A percentile compares a stretch with the other conserved stretches of the same genome.
These are phyloP conservation scores for Aegilops sharonensis DNA, from an alignment of 176 grass and related monocot species.

Conservation along the genomic window DNA sequence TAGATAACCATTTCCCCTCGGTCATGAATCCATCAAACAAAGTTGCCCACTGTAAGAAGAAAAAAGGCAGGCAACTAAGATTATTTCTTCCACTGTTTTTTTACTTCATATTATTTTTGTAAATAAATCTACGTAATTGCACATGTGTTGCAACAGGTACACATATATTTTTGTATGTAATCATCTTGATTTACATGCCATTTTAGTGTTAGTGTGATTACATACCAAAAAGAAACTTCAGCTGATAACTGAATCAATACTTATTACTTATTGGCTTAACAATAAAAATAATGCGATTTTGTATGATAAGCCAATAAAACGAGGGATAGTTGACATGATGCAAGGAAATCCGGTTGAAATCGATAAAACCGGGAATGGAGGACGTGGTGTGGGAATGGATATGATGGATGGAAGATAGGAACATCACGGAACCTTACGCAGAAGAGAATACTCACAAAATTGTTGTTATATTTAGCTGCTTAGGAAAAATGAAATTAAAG, in stretches of 20 bases:
- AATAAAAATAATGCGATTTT: neutral
- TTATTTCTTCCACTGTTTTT: neutral
- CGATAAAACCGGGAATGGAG: neutral
- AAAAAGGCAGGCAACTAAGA: neutral
- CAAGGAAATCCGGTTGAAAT: neutral
- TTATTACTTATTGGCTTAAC: neutral
- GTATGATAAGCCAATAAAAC: neutral
- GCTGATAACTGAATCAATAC: neutral
- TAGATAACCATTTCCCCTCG: conserved; percentile 56
- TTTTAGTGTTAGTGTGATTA: neutral
- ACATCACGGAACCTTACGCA: neutral
- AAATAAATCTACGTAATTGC: neutral
- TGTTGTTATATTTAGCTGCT: neutral
- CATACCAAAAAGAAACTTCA: neutral
- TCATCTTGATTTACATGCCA: neutral
- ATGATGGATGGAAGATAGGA: neutral
- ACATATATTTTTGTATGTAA: neutral
- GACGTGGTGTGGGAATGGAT: neutral
- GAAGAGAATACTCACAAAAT: too few species aligned
- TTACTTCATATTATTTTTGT: neutral
- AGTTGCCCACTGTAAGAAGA: conserved; percentile 41
- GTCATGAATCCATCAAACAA: conserved; percentile 65
- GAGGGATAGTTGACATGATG: neutral
- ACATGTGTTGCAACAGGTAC: neutral
- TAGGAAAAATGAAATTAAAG: neutral